Conservation (phyloP, 2,329 filamentous ascomycete genomes). For the Botryotinia convoluta region DNA sequence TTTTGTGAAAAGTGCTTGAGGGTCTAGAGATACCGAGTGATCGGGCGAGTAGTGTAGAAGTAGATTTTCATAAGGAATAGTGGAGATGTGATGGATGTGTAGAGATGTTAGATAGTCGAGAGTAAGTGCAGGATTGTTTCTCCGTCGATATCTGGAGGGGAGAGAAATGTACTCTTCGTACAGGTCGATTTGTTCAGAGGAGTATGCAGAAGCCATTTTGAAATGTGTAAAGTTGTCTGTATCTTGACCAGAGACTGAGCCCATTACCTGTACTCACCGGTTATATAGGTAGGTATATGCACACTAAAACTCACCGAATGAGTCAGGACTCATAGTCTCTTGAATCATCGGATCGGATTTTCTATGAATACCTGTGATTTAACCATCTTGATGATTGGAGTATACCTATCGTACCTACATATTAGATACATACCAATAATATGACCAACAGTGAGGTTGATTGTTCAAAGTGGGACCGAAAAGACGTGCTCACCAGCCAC, state of each 20-base stretch:
- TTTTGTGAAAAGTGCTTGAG: conserved; percentile 33
- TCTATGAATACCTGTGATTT: not conserved
- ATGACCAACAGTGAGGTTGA: not conserved
- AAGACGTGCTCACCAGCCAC: conserved; percentile 13
- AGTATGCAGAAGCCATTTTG: conserved; percentile 27
- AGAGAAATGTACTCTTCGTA: conserved; percentile 31
- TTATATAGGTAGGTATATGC: not conserved
- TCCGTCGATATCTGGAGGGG: conserved; percentile 23
- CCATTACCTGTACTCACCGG: not conserved
- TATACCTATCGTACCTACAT: not conserved
- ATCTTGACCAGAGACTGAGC: not conserved
- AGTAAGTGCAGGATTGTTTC: conserved; percentile 24
- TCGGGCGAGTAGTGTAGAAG: conserved; percentile 31
- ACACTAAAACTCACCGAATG: not conserved
- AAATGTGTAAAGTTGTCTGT: not conserved
- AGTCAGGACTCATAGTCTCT: not conserved
- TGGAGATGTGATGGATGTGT: conserved; percentile 30
- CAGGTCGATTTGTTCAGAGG: conserved; percentile 26
- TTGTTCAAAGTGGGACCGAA: conserved; percentile 1
- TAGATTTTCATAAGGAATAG: conserved; percentile 35
- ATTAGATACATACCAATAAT: not conserved
- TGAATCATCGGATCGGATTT: not conserved
- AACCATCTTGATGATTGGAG: not conserved
- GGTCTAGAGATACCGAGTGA: conserved; percentile 29
- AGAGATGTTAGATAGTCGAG: conserved; percentile 31